A percentile compares a stretch with the other conserved stretches of the same genome.
Evolutionary conservation across 768 basidiomycete species (phyloP).

Genomic region (Boletus subcaerulescens): DNA sequence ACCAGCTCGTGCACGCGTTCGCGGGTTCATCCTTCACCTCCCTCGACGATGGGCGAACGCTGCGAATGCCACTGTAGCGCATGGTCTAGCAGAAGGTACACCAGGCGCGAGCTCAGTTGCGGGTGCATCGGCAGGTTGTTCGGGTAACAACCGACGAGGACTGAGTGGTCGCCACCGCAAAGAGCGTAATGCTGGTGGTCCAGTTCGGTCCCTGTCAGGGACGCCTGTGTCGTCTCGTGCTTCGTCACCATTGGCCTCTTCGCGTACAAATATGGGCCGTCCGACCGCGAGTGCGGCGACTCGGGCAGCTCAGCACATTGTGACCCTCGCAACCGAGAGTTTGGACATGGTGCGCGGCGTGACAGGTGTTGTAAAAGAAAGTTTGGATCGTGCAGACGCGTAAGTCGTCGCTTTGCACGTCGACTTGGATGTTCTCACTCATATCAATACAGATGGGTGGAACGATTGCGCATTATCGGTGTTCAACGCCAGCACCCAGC

Average conservation of each 20-base stretch:
- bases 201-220: slow-evolving; percentile 28
- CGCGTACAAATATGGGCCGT: slow-evolving; percentile 19
- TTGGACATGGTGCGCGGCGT: slow-evolving; percentile 90
- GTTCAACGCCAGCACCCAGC: slow-evolving; percentile 53
- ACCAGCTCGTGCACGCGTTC: slow-evolving; percentile 70
- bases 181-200: slow-evolving; percentile 40
- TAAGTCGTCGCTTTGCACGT: slow-evolving; percentile 37
- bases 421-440: neutral
- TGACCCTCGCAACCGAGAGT: slow-evolving; percentile 86
- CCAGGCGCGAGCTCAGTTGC: slow-evolving; percentile 37
- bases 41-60: slow-evolving; percentile 75
- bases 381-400: slow-evolving; percentile 83
- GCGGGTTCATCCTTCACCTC: slow-evolving; percentile 74
- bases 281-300: slow-evolving; percentile 55
- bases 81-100: slow-evolving; percentile 26
- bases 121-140: slow-evolving; percentile 28
- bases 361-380: slow-evolving; percentile 84
- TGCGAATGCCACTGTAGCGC: slow-evolving; percentile 23
- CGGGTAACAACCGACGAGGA: slow-evolving; percentile 17
- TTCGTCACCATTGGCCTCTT: slow-evolving; percentile 30
- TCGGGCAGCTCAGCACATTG: slow-evolving; percentile 73
- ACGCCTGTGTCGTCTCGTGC: slow-evolving; percentile 37
- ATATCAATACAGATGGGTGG: slow-evolving; percentile 63
- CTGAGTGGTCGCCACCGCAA: slow-evolving; percentile 21
- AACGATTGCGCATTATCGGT: slow-evolving; percentile 73